phyloP scores from a whole-genome alignment of 768 basidiomycete species.

The Mycena vitilis region DNA sequence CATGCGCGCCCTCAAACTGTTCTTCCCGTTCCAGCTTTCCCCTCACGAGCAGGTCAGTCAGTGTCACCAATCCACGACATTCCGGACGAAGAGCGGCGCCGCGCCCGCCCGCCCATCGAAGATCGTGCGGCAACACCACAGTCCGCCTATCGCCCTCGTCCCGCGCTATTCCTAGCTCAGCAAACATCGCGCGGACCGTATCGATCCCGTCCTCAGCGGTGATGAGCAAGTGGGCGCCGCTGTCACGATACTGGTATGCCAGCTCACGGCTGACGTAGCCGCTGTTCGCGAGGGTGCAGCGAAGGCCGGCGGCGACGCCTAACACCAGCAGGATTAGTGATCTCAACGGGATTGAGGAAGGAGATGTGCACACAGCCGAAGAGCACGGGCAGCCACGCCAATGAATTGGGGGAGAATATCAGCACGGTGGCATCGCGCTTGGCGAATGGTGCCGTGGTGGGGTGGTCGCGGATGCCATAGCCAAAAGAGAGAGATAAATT shows the following conservation, averaged over 20 bases:
- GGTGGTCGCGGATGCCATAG: slow-evolving; percentile 65
- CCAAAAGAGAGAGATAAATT: slow-evolving; percentile 68
- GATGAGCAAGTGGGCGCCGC: slow-evolving; percentile 71
- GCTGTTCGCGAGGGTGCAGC: slow-evolving; percentile 81
- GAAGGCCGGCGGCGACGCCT: slow-evolving; percentile 71
- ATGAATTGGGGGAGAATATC: slow-evolving; percentile 75
- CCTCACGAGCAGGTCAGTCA: slow-evolving; percentile 32
- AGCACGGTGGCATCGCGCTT: slow-evolving; percentile 68
- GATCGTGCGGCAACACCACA: slow-evolving; percentile 63
- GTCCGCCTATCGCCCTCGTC: slow-evolving; percentile 63
- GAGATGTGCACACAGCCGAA: slow-evolving; percentile 47
- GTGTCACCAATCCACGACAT: slow-evolving; percentile 29
- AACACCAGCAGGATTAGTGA: slow-evolving; percentile 7
- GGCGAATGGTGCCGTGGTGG: slow-evolving; percentile 41
- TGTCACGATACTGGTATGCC: slow-evolving; percentile 76
- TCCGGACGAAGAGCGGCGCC: slow-evolving; percentile 39
- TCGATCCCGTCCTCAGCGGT: slow-evolving; percentile 69
- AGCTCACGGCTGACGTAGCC: slow-evolving; percentile 77
- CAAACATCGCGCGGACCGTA: slow-evolving; percentile 67
- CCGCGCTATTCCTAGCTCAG: slow-evolving; percentile 56
- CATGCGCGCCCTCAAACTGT: slow-evolving; percentile 38
- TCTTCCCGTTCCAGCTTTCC: slow-evolving; percentile 38
- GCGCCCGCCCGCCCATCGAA: slow-evolving; percentile 60
- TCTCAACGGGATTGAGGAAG: background rate
- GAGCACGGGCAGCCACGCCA: slow-evolving; percentile 61